phyloP scores from a whole-genome alignment of 78 protist species.

The Cavenderia fasciculata region DNA sequence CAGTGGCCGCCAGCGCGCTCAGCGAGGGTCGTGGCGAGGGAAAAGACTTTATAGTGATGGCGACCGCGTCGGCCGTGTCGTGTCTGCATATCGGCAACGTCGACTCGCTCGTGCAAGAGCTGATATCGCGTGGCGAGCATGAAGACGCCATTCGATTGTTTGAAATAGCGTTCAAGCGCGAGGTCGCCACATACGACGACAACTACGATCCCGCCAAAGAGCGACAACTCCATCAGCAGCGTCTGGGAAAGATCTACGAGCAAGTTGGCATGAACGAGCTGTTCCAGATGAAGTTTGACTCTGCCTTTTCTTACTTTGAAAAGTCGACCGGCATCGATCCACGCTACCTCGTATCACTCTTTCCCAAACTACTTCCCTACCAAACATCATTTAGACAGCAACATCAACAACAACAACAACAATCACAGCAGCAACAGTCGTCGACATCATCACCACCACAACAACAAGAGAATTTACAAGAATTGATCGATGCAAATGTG shows the following conservation, averaged over 20 bases:
- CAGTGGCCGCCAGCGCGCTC: neutral
- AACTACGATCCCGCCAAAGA: conserved; percentile 45
- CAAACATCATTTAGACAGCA: conserved; percentile 19
- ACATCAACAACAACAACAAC: neutral
- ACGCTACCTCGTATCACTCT: conserved; percentile 14
- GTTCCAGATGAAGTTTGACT: conserved; percentile 6
- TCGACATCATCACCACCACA: neutral
- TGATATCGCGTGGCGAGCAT: conserved; percentile 42
- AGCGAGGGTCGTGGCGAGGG: conserved; percentile 49
- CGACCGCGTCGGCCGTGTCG: neutral
- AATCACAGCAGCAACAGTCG: neutral
- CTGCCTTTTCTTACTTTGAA: conserved; percentile 11
- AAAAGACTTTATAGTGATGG: conserved; percentile 13
- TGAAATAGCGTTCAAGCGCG: conserved; percentile 41
- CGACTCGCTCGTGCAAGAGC: conserved; percentile 7
- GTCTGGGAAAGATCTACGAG: conserved; percentile 50
- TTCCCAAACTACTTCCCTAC: neutral
- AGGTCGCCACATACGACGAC: neutral
- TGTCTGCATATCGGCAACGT: conserved; percentile 31
- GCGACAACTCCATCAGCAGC: neutral
- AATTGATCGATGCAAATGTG: neutral
- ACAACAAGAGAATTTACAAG: neutral
- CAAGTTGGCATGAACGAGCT: conserved; percentile 27
- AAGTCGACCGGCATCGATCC: conserved; percentile 10
- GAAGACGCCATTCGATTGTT: conserved; percentile 49